Conservation (phyloP, 148 eudicot species). For the Rhododendron ovatum region DNA sequence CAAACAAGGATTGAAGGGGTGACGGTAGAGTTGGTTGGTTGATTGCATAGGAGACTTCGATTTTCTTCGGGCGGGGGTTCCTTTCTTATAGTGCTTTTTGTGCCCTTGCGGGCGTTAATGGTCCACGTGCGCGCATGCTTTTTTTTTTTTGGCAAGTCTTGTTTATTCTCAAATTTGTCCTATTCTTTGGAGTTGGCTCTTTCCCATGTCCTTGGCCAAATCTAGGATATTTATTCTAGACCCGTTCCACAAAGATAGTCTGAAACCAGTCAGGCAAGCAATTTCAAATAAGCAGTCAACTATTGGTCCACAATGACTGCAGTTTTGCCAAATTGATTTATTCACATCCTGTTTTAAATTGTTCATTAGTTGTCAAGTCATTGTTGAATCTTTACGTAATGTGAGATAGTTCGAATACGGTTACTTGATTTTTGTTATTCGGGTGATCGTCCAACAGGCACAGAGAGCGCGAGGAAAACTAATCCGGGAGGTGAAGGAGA, state of each 20-base stretch:
- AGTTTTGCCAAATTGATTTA: neutral
- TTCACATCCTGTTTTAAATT: neutral
- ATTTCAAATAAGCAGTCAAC: neutral
- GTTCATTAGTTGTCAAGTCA: neutral
- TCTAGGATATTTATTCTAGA: neutral
- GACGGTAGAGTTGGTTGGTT: neutral
- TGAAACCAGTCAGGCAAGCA: neutral
- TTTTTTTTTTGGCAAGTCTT: neutral
- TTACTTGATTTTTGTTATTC: too few species aligned
- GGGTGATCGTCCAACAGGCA: slow-evolving; percentile 38
- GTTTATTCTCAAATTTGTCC: neutral
- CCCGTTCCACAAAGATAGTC: neutral
- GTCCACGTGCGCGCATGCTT: too few species aligned
- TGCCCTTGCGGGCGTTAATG: too few species aligned
- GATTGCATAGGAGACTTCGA: neutral
- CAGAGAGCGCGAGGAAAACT: slow-evolving; percentile 81
- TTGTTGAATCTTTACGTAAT: neutral
- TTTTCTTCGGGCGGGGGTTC: neutral
- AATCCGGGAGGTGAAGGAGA: slow-evolving; percentile 58
- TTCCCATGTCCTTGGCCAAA: neutral
- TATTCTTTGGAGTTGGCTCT: neutral
- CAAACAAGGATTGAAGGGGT: neutral
- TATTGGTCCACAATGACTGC: neutral
- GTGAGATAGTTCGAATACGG: neutral
- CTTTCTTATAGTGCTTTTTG: too few species aligned